phyloP scores from a whole-genome alignment of 2,329 filamentous ascomycete genomes.

The Pseudogymnoascus sp. region DNA sequence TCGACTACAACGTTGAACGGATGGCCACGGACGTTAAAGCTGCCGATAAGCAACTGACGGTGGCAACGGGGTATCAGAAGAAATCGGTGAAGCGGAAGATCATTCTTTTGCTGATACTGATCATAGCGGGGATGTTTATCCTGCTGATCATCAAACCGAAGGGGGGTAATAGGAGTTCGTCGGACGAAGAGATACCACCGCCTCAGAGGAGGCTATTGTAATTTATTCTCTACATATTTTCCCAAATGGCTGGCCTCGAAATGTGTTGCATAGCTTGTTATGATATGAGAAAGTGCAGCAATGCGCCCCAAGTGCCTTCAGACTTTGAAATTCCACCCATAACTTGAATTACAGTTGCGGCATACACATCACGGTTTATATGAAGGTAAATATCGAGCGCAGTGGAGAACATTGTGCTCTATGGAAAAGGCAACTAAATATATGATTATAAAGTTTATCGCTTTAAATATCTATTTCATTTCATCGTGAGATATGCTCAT shows the following conservation, averaged over 20 bases:
- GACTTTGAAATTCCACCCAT: background rate
- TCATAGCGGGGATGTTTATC: slow-evolving; percentile 84
- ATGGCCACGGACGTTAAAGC: slow-evolving; percentile 92
- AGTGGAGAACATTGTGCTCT: background rate
- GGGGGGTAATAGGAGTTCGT: background rate
- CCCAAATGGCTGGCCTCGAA: background rate
- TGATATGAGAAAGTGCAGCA: background rate
- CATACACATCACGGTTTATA: background rate
- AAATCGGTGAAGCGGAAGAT: slow-evolving; percentile 86
- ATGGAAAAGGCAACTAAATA: background rate
- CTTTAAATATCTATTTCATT: slow-evolving; percentile 9
- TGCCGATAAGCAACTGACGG: slow-evolving; percentile 84
- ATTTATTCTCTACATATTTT: slow-evolving; percentile 2
- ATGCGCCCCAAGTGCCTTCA: no score
- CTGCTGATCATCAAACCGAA: slow-evolving; percentile 63
- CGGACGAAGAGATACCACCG: slow-evolving; percentile 7
- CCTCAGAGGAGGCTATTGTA: slow-evolving; percentile 9
- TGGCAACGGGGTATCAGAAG: slow-evolving; percentile 83
- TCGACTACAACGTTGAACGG: slow-evolving; percentile 95
- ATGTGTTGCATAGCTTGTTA: background rate
- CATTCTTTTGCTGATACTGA: slow-evolving; percentile 75
- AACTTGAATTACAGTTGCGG: background rate
- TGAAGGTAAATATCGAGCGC: background rate
- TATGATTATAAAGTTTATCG: background rate
- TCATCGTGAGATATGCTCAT: slow-evolving; percentile 23